A percentile compares a stretch with the other conserved stretches of the same genome.
phyloP scores from a whole-genome alignment of 1,284 basidiomycete species.

The Golubevia sp. region DNA sequence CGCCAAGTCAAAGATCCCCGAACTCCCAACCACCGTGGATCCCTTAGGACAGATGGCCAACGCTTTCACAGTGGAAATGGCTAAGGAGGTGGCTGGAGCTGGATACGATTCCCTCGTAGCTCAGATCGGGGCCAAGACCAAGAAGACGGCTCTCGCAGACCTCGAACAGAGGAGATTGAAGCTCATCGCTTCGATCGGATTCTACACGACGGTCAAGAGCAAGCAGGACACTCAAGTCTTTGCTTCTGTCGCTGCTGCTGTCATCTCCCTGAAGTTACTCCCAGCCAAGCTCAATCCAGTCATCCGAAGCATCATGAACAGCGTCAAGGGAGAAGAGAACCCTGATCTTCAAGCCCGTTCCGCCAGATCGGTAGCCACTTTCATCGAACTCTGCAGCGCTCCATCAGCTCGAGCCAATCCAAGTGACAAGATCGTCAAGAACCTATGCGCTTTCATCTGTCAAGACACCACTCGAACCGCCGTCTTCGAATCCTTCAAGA shows the following conservation, averaged over 20 bases:
- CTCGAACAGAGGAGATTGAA: conserved; percentile 79
- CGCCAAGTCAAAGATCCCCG: conserved; percentile 76
- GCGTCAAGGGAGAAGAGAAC: conserved; percentile 94
- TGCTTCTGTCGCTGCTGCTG: conserved; percentile 86
- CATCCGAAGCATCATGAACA: conserved; percentile 96
- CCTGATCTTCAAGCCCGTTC: conserved; percentile 86
- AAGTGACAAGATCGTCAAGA: conserved; percentile 94
- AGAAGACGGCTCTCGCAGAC: conserved; percentile 71
- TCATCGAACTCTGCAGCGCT: conserved; percentile 80
- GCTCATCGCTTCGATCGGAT: conserved; percentile 77
- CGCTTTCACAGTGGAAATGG: conserved; percentile 81
- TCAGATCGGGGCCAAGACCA: conserved; percentile 68
- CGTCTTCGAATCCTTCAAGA: conserved; percentile 75
- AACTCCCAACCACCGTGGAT: conserved; percentile 78
- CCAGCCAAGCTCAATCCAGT: conserved; percentile 84
- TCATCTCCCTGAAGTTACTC: conserved; percentile 72
- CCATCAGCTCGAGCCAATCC: conserved; percentile 68
- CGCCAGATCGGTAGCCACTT: conserved; percentile 81
- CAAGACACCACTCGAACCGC: conserved; percentile 87
- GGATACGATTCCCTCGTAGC: conserved; percentile 72
- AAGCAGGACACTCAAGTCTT: conserved; percentile 85
- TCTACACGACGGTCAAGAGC: conserved; percentile 80
- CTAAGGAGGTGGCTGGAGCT: conserved; percentile 72
- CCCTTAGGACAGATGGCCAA: conserved; percentile 67
- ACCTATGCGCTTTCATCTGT: conserved; percentile 94